Evolutionary conservation across 2,329 filamentous ascomycete species (phyloP).

Genomic region (Cryphonectria nitschkei): DNA sequence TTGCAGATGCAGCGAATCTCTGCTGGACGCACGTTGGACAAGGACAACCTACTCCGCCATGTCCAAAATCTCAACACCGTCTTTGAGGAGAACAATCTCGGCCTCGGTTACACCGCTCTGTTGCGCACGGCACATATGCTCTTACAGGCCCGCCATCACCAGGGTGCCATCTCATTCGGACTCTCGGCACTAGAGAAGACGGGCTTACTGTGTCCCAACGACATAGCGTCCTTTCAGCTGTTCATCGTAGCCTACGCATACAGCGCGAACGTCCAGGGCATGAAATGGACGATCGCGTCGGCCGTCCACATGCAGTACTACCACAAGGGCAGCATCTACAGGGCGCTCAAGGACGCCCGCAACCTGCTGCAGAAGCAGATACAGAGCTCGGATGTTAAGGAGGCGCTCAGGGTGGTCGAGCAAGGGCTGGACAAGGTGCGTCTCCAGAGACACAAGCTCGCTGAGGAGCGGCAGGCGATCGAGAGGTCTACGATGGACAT

Average conservation of each 20-base stretch:
- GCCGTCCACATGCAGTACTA: conserved; percentile 31
- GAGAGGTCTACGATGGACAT: conserved; percentile 35
- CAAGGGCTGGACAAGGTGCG: conserved; percentile 32
- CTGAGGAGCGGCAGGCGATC: conserved; percentile 31
- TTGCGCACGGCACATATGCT: conserved; percentile 38
- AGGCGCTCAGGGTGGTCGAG: conserved; percentile 32
- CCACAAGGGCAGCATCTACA: conserved; percentile 30
- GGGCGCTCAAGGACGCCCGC: conserved; percentile 32
- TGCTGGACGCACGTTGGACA: conserved; percentile 28
- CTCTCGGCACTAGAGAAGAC: conserved; percentile 34
- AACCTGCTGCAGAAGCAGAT: conserved; percentile 28
- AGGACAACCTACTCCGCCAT: conserved; percentile 31
- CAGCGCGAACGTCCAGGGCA: conserved; percentile 34
- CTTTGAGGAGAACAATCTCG: conserved; percentile 33
- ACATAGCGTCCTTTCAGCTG: conserved; percentile 39
- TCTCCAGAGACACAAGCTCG: conserved; percentile 30
- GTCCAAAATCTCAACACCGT: conserved; percentile 32
- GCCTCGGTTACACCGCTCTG: conserved; percentile 34
- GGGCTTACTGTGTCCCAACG: conserved; percentile 33
- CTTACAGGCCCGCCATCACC: conserved; percentile 35
- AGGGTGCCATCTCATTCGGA: conserved; percentile 37
- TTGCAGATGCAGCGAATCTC: conserved; percentile 42
- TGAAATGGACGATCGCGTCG: conserved; percentile 33
- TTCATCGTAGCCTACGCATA: conserved; percentile 35
- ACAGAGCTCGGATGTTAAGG: conserved; percentile 16